Evolutionary conservation across 805 yeast genomes (phyloP).

Genomic region (Yarrowia hollandica): DNA sequence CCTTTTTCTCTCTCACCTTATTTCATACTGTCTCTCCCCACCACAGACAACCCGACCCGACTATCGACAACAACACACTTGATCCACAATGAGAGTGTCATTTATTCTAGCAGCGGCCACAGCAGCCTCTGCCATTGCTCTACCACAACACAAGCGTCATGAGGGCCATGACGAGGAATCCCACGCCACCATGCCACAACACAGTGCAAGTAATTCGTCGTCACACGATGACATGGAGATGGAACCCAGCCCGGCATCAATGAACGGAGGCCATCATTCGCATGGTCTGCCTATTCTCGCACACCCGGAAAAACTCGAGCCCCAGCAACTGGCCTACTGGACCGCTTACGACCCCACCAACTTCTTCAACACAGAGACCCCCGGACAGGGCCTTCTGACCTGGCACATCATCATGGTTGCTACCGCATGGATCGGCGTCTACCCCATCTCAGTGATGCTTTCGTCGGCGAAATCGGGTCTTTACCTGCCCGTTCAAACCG

Average conservation of each 20-base stretch:
- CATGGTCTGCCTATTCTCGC: conserved; percentile 78
- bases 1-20: not conserved
- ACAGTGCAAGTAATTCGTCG: too few species aligned
- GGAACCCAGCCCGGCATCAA: conserved; percentile 17
- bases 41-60: not conserved
- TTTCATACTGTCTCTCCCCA: not conserved
- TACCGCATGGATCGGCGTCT: conserved; percentile 52
- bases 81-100: conserved; percentile 7
- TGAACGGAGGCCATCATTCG: conserved; percentile 37
- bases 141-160: not conserved
- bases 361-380: conserved; percentile 52
- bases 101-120: not conserved
- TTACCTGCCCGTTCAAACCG: conserved; percentile 57
- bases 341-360: conserved; percentile 73
- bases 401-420: conserved; percentile 53
- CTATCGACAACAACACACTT: not conserved
- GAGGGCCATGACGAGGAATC: conserved; percentile 1
- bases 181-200: too few species aligned
- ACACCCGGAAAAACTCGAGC: conserved; percentile 55
- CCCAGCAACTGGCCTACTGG: conserved; percentile 79
- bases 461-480: conserved; percentile 59
- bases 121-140: not conserved
- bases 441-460: conserved; percentile 68
- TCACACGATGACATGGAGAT: too few species aligned
- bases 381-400: conserved; percentile 53